Evolutionary conservation across 176 grass and related monocot species (phyloP), one percentile per base, ranked within the genome.

Genomic region (Hsuehochloa calcarea): DNA sequence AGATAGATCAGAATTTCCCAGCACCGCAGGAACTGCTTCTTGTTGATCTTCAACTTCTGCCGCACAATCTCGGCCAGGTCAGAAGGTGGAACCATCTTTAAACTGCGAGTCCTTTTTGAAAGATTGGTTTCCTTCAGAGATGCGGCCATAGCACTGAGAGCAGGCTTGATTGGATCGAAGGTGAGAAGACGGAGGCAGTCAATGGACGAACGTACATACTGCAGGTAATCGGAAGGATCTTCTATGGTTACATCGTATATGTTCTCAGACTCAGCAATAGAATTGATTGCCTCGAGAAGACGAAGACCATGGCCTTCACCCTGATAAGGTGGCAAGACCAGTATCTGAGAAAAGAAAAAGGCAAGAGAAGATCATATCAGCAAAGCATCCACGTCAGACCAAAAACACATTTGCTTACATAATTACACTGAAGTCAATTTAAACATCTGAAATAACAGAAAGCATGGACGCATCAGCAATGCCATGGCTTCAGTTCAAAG

Each of bases 141-240:
- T 2, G 77, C 67, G 70, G 92, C 75, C 50, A 91, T 86, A 5
- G 65, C 70, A 70, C 68, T 27, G 23, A 96, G 77, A 13, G 43
- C 86, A 44, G 84, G 84, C 56, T 89, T 93, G 68, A 96, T 84
- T 31, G 90, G 91, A 70, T 92, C 86, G 70, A 94, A 90, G 22
- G 68, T 68, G 23, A 89, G 86, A 39, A 99, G 71, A 26, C 90
- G 93, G 38, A 87, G 88, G 20, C 93, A 94, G 75, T 99, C 96
- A 20, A 92, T 96, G 79, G 91, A 94, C 0, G 84, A 80, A 5
- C 93, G 91, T 34, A 99, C 70, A 68, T 96, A 94, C 82, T 99
- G 93, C 65, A 99, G 88, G 75, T 99, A 99, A 46, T 96, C 96
- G 8, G 96, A 99, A 67, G 94, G 92, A 13, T 94, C 91, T 91